Base-by-base conservation (phyloP, 2,329 filamentous ascomycete genomes). In the Cordyceps farinosa region DNA sequence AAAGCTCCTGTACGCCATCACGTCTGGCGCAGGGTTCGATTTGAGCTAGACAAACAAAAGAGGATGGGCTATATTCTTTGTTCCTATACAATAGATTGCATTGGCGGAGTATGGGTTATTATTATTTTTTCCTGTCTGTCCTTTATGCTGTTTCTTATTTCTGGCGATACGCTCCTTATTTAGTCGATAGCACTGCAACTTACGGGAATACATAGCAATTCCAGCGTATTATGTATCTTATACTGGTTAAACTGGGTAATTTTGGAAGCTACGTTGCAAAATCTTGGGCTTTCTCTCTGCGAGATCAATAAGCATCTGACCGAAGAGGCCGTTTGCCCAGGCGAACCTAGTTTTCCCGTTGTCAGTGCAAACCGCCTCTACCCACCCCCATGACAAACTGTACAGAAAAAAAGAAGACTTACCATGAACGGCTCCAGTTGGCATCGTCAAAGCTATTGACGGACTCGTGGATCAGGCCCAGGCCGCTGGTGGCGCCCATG, bases 1-100 rank as follows among this genome's bases (percentile, higher is more conserved):
- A 71, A 98, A 97, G 78, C 74, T 99, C 65, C 78, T 98, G 59
- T 97, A 97, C 76, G 94, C 94, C 9, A 86, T 97, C 27, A 91
- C 91, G 69, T 90, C 91, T 0, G 92, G 92, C 0, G 94, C 95
- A 53, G 94, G 95, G 1, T 99, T 99, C 76, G 94, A 98, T 79
- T 78, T 95, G 66, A 89, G 86, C 70, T 89, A 66, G 67, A 64
- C 27, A n/a, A 29, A 22, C 22, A 22, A 15, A 8, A n/a, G 48
- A 45, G 17, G n/a, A 7, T 40, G 34, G 52, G 32, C 17, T 34
- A 42, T 50, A 40, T 61, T 51, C 22, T 22, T 38, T 38, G 36
- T 22, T 1, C 15, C 2, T 44, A 3, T 48, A 36, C 29, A 58
- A 11, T 22, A 56, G 42, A 27, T 58, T 58, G 36, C 48, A 53